Evolutionary conservation across 2,329 filamentous ascomycete species (phyloP).

Genomic region (Lomentospora prolificans): DNA sequence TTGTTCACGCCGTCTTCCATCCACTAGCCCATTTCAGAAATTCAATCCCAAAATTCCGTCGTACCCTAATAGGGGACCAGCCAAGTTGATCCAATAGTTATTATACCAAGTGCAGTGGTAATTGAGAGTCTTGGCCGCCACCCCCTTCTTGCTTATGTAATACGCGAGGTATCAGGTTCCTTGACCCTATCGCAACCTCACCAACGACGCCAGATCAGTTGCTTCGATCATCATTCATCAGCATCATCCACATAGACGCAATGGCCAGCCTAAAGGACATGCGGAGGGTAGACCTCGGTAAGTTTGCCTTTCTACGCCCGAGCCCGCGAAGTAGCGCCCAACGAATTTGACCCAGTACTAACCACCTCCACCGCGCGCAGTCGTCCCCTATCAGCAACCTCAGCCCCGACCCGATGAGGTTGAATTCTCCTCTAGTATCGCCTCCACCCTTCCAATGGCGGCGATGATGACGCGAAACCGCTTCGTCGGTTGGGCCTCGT

Average conservation of each 20-base stretch:
- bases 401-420: slow-evolving; percentile 49
- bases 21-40: too few relatives aligned
- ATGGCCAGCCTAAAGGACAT: slow-evolving; percentile 70
- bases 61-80: too few relatives aligned
- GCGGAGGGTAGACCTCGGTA: slow-evolving; percentile 65
- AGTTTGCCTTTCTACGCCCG: slow-evolving; percentile 17
- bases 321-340: neutral
- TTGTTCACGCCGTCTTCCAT: too few relatives aligned
- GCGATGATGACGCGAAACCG: slow-evolving; percentile 91
- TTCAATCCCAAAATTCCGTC: too few relatives aligned
- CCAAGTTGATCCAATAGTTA: too few relatives aligned
- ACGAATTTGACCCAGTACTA: neutral
- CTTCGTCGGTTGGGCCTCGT: slow-evolving; percentile 62
- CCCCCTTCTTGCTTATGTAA: too few relatives aligned
- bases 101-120: too few relatives aligned
- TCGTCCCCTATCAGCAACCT: slow-evolving; percentile 80
- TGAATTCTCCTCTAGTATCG: slow-evolving; percentile 63
- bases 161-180: neutral
- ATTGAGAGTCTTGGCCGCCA: too few relatives aligned
- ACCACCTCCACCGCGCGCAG: slow-evolving; percentile 33
- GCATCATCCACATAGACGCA: slow-evolving; percentile 7
- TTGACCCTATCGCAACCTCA: neutral
- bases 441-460: slow-evolving; percentile 85
- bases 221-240: neutral
- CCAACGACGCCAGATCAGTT: neutral